Percentiles rank a stretch among this genome's conserved stretches.
phyloP scores from a whole-genome alignment of 1,284 basidiomycete species.

The Irpex sp. region DNA sequence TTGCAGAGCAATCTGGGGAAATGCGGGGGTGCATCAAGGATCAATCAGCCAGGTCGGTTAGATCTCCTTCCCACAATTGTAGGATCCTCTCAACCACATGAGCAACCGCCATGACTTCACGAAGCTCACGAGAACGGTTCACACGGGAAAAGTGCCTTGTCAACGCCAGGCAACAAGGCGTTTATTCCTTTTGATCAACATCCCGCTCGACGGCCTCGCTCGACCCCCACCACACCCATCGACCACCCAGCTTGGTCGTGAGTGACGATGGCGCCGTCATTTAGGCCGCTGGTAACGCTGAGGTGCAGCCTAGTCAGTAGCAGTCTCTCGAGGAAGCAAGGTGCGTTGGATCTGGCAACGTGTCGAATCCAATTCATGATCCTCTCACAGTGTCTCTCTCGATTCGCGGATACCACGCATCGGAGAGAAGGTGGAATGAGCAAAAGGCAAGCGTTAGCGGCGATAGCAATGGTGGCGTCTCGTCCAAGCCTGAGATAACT shows the following conservation, averaged over 20 bases:
- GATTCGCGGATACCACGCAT: slow-evolving; percentile 21
- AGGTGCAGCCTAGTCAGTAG: neutral
- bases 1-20: slow-evolving; percentile 12
- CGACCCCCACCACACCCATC: neutral
- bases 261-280: slow-evolving; percentile 1
- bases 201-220: neutral
- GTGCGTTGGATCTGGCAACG: slow-evolving; percentile 2
- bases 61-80: neutral
- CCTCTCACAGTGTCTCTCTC: slow-evolving; percentile 17
- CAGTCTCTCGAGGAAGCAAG: slow-evolving; percentile 4
- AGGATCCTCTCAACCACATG: neutral
- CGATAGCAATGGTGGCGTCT: slow-evolving; percentile 6
- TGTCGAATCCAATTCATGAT: neutral
- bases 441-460: slow-evolving; percentile 12
- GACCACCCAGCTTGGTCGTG: neutral
- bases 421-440: slow-evolving; percentile 17
- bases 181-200: slow-evolving; percentile 3
- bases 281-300: slow-evolving; percentile 3
- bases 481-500: slow-evolving; percentile 16
- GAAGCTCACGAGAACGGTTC: neutral
- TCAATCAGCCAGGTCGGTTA: neutral
- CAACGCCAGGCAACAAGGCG: neutral
- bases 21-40: slow-evolving; percentile 7
- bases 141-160: neutral
- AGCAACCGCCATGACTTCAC: neutral